These are phyloP conservation scores for Exsudoporus frostii DNA, from an alignment of 768 basidiomycete genomes.

Conservation along the genomic window DNA sequence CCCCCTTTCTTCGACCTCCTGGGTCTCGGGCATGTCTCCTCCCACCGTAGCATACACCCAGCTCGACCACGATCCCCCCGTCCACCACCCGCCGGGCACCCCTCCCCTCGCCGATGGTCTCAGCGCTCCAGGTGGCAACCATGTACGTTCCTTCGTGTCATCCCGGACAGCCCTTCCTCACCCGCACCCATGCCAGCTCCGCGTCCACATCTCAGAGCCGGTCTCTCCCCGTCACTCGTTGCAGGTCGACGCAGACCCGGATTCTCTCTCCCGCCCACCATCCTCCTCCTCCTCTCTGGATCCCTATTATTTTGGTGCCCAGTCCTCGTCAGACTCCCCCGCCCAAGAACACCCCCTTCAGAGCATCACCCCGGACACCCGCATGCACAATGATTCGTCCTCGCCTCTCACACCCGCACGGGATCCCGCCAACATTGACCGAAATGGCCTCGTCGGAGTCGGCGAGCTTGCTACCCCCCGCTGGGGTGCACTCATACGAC, in stretches of 20 bases:
- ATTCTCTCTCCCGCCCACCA: slow-evolving; percentile 55
- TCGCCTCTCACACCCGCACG: slow-evolving; percentile 70
- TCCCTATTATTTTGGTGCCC: slow-evolving; percentile 82
- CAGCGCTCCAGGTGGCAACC: slow-evolving; percentile 13
- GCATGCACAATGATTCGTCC: slow-evolving; percentile 47
- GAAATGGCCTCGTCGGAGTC: slow-evolving; percentile 85
- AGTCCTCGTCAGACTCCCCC: slow-evolving; percentile 68
- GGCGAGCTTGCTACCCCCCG: slow-evolving; percentile 97
- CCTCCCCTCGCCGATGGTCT: slow-evolving; percentile 50
- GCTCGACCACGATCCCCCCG: slow-evolving; percentile 34
- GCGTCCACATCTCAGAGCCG: slow-evolving; percentile 47
- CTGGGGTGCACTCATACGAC: slow-evolving; percentile 64
- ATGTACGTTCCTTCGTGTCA: slow-evolving; percentile 8
- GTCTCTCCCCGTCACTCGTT: slow-evolving; percentile 28
- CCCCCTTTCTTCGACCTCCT: background rate
- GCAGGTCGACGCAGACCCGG: slow-evolving; percentile 43
- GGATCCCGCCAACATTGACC: slow-evolving; percentile 79
- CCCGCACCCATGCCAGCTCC: slow-evolving; percentile 36
- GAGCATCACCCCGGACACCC: slow-evolving; percentile 63
- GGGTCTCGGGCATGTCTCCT: slow-evolving; percentile 39
- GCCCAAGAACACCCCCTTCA: slow-evolving; percentile 35
- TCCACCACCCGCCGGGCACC: slow-evolving; percentile 35
- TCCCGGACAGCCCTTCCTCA: background rate
- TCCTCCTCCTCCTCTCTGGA: slow-evolving; percentile 82
- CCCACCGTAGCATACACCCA: slow-evolving; percentile 37